Evolutionary conservation across 192 early-diverging fungal species (phyloP).

Genomic region (Coemansia sp.): DNA sequence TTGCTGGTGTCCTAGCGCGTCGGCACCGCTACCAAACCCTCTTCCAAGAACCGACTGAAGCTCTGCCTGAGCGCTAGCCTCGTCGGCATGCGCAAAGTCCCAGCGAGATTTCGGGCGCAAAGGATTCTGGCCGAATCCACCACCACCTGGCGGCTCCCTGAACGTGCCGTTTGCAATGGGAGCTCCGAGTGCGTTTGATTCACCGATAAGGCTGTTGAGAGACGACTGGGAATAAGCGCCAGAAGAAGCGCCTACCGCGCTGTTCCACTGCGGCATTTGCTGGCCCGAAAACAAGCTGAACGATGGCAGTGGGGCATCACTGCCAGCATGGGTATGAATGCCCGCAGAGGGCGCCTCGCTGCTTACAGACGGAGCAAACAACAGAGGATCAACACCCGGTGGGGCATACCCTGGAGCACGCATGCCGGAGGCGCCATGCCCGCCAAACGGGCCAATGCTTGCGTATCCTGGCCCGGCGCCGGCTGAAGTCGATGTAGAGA

Average conservation of each 20-base stretch:
- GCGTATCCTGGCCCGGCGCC: slow-evolving; percentile 17
- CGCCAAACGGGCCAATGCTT: slow-evolving; percentile 4
- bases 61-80: slow-evolving; percentile 51
- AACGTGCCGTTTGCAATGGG: slow-evolving; percentile 8
- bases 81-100: slow-evolving; percentile 44
- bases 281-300: slow-evolving; percentile 29
- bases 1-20: slow-evolving; percentile 2
- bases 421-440: slow-evolving; percentile 6
- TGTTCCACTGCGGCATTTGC: slow-evolving; percentile 21
- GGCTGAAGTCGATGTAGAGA: slow-evolving; percentile 18
- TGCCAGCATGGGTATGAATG: not conserved
- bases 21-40: not conserved
- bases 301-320: slow-evolving; percentile 4
- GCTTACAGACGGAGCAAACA: slow-evolving; percentile 31
- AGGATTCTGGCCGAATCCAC: slow-evolving; percentile 8
- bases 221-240: slow-evolving; percentile 25
- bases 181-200: slow-evolving; percentile 8
- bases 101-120: slow-evolving; percentile 41
- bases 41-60: slow-evolving; percentile 47
- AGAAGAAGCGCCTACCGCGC: slow-evolving; percentile 3
- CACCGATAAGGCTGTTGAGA: slow-evolving; percentile 22
- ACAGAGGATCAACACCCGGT: slow-evolving; percentile 36
- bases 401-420: slow-evolving; percentile 17
- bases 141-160: not conserved
- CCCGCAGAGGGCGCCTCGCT: not conserved